phyloP scores from a whole-genome alignment of 805 yeast species.

The Komagataella ulmi region DNA sequence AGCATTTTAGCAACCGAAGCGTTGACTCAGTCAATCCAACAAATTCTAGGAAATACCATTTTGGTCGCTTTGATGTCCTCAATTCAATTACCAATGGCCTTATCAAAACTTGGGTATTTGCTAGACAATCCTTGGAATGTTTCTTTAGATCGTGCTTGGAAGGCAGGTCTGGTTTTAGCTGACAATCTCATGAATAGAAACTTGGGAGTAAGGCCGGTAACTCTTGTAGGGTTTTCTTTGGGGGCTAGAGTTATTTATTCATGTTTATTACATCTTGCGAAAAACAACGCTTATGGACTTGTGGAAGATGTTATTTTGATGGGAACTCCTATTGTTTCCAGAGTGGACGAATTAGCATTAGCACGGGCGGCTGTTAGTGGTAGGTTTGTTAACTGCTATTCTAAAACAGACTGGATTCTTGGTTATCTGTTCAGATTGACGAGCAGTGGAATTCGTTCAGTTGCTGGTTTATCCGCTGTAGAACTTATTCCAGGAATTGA shows the following conservation, averaged over 20 bases:
- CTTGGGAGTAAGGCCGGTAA: conserved; percentile 84
- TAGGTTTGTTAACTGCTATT: conserved; percentile 77
- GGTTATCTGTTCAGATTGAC: conserved; percentile 94
- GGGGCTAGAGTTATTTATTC: conserved; percentile 90
- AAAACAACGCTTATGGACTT: conserved; percentile 74
- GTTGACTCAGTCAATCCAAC: conserved; percentile 85
- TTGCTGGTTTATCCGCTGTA: conserved; percentile 79
- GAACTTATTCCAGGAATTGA: conserved; percentile 54
- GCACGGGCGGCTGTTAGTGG: conserved; percentile 87
- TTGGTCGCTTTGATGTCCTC: conserved; percentile 87
- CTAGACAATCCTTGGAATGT: conserved; percentile 98
- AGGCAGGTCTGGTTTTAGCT: conserved; percentile 83
- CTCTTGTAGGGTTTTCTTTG: conserved; percentile 83
- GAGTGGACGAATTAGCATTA: conserved; percentile 60
- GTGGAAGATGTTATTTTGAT: conserved; percentile 79
- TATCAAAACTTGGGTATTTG: conserved; percentile 78
- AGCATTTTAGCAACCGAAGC: conserved; percentile 89
- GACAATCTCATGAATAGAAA: conserved; percentile 82
- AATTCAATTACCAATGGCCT: conserved; percentile 81
- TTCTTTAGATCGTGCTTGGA: conserved; percentile 93
- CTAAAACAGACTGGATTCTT: conserved; percentile 86
- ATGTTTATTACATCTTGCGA: conserved; percentile 76
- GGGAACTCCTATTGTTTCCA: conserved; percentile 80
- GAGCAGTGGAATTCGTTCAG: conserved; percentile 84
- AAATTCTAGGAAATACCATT: conserved; percentile 84